Conservation (phyloP, 2,329 filamentous ascomycete species). For the Cladophialophora psammophila region DNA sequence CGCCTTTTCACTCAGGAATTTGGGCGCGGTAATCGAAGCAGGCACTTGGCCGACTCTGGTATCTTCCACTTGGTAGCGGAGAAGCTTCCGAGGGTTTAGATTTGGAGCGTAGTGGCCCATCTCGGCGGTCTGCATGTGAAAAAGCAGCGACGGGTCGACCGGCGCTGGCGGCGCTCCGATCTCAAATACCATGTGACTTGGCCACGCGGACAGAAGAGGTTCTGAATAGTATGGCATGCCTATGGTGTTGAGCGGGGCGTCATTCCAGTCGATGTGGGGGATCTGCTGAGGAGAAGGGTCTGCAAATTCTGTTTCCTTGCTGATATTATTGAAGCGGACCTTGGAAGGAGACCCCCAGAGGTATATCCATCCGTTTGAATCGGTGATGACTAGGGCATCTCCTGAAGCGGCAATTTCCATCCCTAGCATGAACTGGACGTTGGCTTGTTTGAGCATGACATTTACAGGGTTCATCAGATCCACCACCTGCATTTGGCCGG, state of each 20-base stretch:
- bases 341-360: slow-evolving; percentile 89
- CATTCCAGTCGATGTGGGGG: slow-evolving; percentile 71
- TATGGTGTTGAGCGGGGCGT: slow-evolving; percentile 81
- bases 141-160: slow-evolving; percentile 74
- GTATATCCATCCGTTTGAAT: slow-evolving; percentile 79
- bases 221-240: slow-evolving; percentile 96
- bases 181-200: slow-evolving; percentile 81
- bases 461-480: slow-evolving; percentile 94
- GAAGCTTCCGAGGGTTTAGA: slow-evolving; percentile 65
- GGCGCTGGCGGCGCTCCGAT: slow-evolving; percentile 81
- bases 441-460: slow-evolving; percentile 83
- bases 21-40: slow-evolving; percentile 75
- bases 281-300: slow-evolving; percentile 69
- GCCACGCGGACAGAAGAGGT: slow-evolving; percentile 85
- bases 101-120: slow-evolving; percentile 82
- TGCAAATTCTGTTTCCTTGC: slow-evolving; percentile 78
- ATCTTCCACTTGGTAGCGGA: slow-evolving; percentile 83
- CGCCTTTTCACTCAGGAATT: slow-evolving; percentile 93
- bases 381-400: slow-evolving; percentile 81
- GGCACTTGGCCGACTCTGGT: slow-evolving; percentile 71
- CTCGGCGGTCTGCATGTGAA: slow-evolving; percentile 73
- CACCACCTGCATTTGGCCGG: slow-evolving; percentile 92
- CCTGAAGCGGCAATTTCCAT: slow-evolving; percentile 89
- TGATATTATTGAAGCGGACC: slow-evolving; percentile 83
- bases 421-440: slow-evolving; percentile 77